Conservation (phyloP, 371 early-diverging fungal genomes). For the Mucor piriformis region DNA sequence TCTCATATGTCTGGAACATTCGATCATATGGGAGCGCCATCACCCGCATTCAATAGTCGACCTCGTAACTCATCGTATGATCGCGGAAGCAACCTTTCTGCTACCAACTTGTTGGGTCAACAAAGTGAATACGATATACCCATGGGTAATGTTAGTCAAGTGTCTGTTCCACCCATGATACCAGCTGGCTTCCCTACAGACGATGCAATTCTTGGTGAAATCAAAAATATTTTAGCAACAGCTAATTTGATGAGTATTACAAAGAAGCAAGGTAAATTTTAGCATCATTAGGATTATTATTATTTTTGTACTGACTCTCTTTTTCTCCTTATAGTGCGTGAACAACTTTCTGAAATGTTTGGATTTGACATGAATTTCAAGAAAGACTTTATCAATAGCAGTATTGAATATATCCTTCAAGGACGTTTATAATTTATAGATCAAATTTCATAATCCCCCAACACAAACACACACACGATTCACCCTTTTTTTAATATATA, state of each 20-base stretch:
- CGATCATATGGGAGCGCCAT: slow-evolving; percentile 8
- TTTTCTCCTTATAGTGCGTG: slow-evolving; percentile 62
- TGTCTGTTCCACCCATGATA: slow-evolving; percentile 26
- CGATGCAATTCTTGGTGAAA: slow-evolving; percentile 77
- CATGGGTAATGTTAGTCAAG: slow-evolving; percentile 24
- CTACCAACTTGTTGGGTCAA: slow-evolving; percentile 1
- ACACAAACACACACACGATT: too few species aligned
- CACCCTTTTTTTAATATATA: too few species aligned
- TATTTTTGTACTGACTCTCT: background rate
- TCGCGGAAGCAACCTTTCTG: slow-evolving; percentile 1
- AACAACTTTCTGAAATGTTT: slow-evolving; percentile 73
- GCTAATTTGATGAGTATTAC: slow-evolving; percentile 79
- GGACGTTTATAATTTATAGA: slow-evolving; percentile 43
- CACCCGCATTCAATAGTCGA: slow-evolving; percentile 2
- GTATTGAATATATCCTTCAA: slow-evolving; percentile 72
- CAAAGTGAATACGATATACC: slow-evolving; percentile 20
- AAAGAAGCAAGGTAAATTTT: slow-evolving; percentile 65
- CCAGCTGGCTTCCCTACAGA: slow-evolving; percentile 71
- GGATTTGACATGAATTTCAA: slow-evolving; percentile 77
- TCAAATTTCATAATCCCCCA: too few species aligned
- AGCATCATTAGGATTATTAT: background rate
- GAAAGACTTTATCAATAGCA: slow-evolving; percentile 86
- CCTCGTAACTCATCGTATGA: slow-evolving; percentile 11
- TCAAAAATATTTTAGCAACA: slow-evolving; percentile 75
- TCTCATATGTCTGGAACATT: slow-evolving; percentile 8